These are phyloP conservation scores for Chimonanthus salicifolius DNA, from an alignment of 164 flowering plant genomes.

Conservation along the genomic window DNA sequence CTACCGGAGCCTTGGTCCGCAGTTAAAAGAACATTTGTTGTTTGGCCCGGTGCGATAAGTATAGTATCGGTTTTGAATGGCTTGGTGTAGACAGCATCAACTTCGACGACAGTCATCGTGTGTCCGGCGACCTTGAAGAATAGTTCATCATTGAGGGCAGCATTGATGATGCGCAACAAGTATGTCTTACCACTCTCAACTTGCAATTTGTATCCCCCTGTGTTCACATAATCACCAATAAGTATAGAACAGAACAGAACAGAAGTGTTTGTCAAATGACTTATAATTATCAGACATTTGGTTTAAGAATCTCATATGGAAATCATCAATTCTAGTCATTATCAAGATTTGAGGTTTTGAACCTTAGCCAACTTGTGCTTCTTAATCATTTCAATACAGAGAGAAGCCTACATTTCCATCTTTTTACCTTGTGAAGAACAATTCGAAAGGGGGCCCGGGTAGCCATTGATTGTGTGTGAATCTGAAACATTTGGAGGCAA, in stretches of 20 bases:
- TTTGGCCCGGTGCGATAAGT: slow-evolving; percentile 83
- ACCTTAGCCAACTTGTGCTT: too few relatives aligned
- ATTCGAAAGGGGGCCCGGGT: slow-evolving; percentile 45
- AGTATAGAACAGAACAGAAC: too few relatives aligned
- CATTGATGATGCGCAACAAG: slow-evolving; percentile 60
- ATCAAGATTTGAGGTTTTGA: too few relatives aligned
- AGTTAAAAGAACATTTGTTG: slow-evolving; percentile 59
- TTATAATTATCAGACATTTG: too few relatives aligned
- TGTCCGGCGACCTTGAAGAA: slow-evolving; percentile 67
- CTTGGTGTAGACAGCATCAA: slow-evolving; percentile 64
- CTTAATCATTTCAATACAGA: background rate
- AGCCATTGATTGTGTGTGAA: slow-evolving; percentile 77
- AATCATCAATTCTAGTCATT: too few relatives aligned
- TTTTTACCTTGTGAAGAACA: slow-evolving; percentile 24
- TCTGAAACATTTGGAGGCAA: slow-evolving; percentile 72
- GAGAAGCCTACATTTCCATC: background rate
- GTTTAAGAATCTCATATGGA: too few relatives aligned
- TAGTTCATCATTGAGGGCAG: slow-evolving; percentile 73
- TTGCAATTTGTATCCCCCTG: slow-evolving; percentile 31
- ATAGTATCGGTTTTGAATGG: slow-evolving; percentile 19
- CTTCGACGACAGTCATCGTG: slow-evolving; percentile 59
- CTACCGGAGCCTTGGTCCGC: slow-evolving; percentile 67
- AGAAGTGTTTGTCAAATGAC: too few relatives aligned
- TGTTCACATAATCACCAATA: background rate
- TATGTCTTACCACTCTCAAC: slow-evolving; percentile 47